Evolutionary conservation across 2,329 filamentous ascomycete genomes (phyloP).

Genomic region (Daldinia sp.): DNA sequence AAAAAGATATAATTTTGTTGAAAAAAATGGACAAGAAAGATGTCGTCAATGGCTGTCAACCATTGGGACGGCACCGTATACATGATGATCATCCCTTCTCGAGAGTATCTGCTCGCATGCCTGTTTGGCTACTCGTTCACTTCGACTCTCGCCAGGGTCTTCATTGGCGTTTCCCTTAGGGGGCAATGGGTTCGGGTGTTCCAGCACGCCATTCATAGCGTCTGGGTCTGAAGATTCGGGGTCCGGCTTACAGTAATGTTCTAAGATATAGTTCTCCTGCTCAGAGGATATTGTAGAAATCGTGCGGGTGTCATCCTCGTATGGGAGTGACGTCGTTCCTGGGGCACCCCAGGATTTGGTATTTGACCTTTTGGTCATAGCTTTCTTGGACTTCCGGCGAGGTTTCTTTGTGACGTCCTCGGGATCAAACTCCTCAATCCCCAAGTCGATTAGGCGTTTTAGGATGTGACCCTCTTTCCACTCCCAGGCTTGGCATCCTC

Average conservation of each 20-base stretch:
- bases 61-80: constrained; percentile 39
- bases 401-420: constrained; percentile 57
- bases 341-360: constrained; percentile 38
- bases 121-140: constrained; percentile 55
- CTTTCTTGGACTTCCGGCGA: constrained; percentile 57
- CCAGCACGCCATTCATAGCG: constrained; percentile 41
- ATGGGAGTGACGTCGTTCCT: constrained; percentile 32
- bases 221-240: constrained; percentile 40
- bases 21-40: constrained; percentile 13
- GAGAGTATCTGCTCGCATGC: constrained; percentile 54
- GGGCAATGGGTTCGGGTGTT: constrained; percentile 39
- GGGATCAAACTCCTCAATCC: constrained; percentile 59
- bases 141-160: constrained; percentile 46
- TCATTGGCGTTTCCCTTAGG: constrained; percentile 38
- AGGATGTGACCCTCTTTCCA: constrained; percentile 65
- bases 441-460: constrained; percentile 61
- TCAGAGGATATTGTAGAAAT: constrained; percentile 51
- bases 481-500: constrained; percentile 63
- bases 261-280: constrained; percentile 52
- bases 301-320: constrained; percentile 39
- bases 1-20: neutral
- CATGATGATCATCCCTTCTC: constrained; percentile 43
- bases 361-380: constrained; percentile 39
- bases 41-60: constrained; percentile 35
- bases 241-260: constrained; percentile 47